A percentile compares a stretch with the other conserved stretches of the same genome.
Evolutionary conservation across 2,329 filamentous ascomycete genomes (phyloP).

Genomic region (Diplocarpon rosae): DNA sequence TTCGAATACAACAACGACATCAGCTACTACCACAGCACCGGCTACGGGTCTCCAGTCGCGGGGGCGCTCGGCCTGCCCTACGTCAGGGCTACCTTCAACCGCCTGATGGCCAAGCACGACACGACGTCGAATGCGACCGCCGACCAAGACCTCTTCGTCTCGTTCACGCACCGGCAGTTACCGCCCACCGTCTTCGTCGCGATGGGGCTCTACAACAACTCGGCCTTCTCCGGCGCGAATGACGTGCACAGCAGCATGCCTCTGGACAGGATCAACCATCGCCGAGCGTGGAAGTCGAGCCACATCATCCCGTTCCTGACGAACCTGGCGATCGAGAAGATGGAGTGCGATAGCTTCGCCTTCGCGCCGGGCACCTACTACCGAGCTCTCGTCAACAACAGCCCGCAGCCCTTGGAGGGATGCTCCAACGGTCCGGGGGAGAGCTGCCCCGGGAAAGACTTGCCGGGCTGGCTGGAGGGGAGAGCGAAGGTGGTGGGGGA

Average conservation of each 20-base stretch:
- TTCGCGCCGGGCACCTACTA: conserved; percentile 35
- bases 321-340: conserved; percentile 41
- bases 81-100: conserved; percentile 38
- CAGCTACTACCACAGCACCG: conserved; percentile 39
- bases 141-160: conserved; percentile 40
- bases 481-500: conserved; percentile 30
- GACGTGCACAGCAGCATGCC: conserved; percentile 41
- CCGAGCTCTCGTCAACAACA: conserved; percentile 39
- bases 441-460: conserved; percentile 27
- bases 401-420: conserved; percentile 35
- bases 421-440: conserved; percentile 40
- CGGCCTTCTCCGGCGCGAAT: conserved; percentile 34
- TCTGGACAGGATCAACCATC: conserved; percentile 35
- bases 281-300: conserved; percentile 39
- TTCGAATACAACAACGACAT: conserved; percentile 41
- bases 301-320: conserved; percentile 42
- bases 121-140: conserved; percentile 26
- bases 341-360: conserved; percentile 40
- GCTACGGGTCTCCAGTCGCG: conserved; percentile 38
- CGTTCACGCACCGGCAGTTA: conserved; percentile 43
- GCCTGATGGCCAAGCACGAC: conserved; percentile 25
- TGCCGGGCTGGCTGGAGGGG: conserved; percentile 13
- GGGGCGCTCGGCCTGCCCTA: conserved; percentile 40
- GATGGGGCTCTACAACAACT: conserved; percentile 44
- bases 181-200: conserved; percentile 42